Evolutionary conservation across 2,329 filamentous ascomycete species (phyloP).

Genomic region (Arthrobotrys iridis): DNA sequence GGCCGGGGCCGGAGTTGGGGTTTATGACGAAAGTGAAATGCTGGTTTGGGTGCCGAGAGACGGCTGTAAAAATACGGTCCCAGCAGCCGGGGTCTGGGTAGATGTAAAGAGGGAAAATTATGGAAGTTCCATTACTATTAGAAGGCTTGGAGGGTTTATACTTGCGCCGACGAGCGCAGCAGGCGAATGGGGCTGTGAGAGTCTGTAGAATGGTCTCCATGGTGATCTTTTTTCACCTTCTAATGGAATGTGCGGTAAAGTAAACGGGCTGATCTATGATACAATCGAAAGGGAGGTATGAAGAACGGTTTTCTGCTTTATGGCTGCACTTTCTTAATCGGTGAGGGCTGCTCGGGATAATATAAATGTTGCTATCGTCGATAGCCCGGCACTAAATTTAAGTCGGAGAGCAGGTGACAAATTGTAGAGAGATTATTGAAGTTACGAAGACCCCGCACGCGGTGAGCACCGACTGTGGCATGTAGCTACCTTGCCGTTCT

Average conservation of each 20-base stretch:
- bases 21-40: constrained; percentile 59
- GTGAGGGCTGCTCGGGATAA: too few relatives aligned
- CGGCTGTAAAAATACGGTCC: constrained; percentile 55
- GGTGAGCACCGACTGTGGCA: background rate
- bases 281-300: too few relatives aligned
- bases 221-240: background rate
- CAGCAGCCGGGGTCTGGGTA: constrained; percentile 55
- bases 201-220: constrained; percentile 17
- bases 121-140: constrained; percentile 53
- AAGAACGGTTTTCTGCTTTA: too few relatives aligned
- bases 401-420: background rate
- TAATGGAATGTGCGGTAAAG: background rate
- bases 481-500: constrained; percentile 7
- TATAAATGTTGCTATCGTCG: background rate
- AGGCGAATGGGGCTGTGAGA: constrained; percentile 29
- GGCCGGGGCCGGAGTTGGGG: constrained; percentile 60
- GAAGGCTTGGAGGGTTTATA: constrained; percentile 60
- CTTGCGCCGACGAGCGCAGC: constrained; percentile 64
- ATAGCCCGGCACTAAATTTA: background rate
- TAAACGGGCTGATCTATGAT: too few relatives aligned
- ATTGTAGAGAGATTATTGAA: background rate
- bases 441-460: constrained; percentile 9
- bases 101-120: constrained; percentile 57
- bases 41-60: constrained; percentile 55
- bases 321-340: too few relatives aligned